A percentile compares a stretch with the other conserved stretches of the same genome.
These are phyloP conservation scores for Aspergillus bertholletiae DNA, from an alignment of 495 filamentous ascomycete genomes.

Conservation along the genomic window DNA sequence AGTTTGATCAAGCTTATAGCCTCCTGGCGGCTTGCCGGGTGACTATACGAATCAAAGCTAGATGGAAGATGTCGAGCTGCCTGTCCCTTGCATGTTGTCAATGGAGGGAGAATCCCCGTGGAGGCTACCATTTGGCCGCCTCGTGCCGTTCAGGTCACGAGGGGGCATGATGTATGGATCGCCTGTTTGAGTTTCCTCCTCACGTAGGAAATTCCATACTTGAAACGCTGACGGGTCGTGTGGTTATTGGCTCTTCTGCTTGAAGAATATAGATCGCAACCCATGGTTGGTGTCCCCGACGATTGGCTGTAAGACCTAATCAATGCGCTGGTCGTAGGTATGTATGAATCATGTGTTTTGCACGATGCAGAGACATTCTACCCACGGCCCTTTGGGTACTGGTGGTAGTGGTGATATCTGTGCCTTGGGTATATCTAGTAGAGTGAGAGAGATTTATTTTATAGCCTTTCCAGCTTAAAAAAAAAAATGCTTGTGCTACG, in stretches of 20 bases:
- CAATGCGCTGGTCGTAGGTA: not conserved
- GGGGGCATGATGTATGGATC: slow-evolving; percentile 7
- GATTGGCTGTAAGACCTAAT: not conserved
- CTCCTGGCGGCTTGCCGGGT: slow-evolving; percentile 18
- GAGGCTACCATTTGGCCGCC: slow-evolving; percentile 6
- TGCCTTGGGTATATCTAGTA: too few relatives aligned
- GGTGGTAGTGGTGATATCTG: too few relatives aligned
- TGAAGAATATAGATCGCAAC: not conserved
- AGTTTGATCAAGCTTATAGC: slow-evolving; percentile 26
- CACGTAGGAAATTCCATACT: not conserved
- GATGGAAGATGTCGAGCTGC: not conserved
- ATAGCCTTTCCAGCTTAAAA: too few relatives aligned
- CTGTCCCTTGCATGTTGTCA: slow-evolving; percentile 13
- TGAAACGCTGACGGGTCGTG: not conserved
- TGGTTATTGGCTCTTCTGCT: not conserved
- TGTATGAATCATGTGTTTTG: not conserved
- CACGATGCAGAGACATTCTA: not conserved
- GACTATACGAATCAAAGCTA: slow-evolving; percentile 5
- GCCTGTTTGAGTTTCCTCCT: not conserved
- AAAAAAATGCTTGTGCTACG: too few relatives aligned
- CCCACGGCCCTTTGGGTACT: too few relatives aligned
- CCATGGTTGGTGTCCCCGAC: not conserved
- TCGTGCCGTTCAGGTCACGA: slow-evolving; percentile 16
- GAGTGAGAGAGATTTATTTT: too few relatives aligned
- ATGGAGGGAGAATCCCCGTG: not conserved